These are phyloP conservation scores for Cyberlindnera maclurae DNA, from an alignment of 805 yeast species.

Conservation along the genomic window DNA sequence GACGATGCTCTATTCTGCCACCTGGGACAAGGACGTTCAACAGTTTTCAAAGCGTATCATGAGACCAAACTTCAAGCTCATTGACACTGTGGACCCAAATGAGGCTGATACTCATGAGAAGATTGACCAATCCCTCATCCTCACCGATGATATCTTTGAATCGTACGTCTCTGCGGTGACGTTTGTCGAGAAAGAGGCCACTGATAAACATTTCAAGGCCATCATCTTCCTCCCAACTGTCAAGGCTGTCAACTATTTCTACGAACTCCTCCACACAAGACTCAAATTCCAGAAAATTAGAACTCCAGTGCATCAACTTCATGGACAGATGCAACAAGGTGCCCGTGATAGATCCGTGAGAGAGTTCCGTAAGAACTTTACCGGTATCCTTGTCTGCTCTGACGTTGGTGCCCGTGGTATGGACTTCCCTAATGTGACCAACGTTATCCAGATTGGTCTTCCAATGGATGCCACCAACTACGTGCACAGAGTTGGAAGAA, in stretches of 20 bases:
- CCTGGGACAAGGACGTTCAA: conserved; percentile 64
- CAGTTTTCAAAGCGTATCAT: conserved; percentile 54
- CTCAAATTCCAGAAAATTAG: conserved; percentile 18
- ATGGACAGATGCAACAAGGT: conserved; percentile 69
- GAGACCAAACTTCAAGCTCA: conserved; percentile 47
- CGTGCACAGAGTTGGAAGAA: conserved; percentile 91
- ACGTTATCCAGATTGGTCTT: conserved; percentile 79
- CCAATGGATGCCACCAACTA: conserved; percentile 72
- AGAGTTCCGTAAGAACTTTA: conserved; percentile 38
- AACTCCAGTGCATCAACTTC: conserved; percentile 38
- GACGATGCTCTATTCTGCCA: conserved; percentile 81
- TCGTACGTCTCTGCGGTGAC: conserved; percentile 51
- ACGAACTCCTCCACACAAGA: conserved; percentile 17
- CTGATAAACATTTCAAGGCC: conserved; percentile 53
- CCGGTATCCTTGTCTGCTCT: conserved; percentile 69
- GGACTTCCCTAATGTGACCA: conserved; percentile 85
- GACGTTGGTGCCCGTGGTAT: conserved; percentile 96
- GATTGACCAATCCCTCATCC: conserved; percentile 59
- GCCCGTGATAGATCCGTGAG: conserved; percentile 56
- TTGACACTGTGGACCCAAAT: conserved; percentile 68
- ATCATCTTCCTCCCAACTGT: conserved; percentile 81
- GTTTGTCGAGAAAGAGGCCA: conserved; percentile 36
- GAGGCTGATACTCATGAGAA: conserved; percentile 76
- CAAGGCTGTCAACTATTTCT: conserved; percentile 48
- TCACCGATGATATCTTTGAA: conserved; percentile 48